These are phyloP conservation scores for Corylus avellana DNA, from an alignment of 306 rosid genomes.

Conservation along the genomic window DNA sequence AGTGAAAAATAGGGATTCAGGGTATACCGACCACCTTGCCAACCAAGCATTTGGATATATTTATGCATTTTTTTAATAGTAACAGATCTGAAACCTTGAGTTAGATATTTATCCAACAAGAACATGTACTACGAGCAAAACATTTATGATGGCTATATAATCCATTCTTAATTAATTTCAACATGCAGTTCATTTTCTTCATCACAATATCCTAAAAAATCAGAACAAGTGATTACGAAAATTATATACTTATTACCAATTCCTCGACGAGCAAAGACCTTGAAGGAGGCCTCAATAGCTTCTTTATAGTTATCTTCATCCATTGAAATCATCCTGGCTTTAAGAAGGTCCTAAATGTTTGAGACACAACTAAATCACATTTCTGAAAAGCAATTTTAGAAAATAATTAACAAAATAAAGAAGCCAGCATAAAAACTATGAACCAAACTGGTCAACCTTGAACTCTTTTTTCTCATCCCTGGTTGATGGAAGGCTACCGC, in stretches of 20 bases:
- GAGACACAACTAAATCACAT: conserved; percentile 27
- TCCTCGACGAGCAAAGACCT: conserved; percentile 90
- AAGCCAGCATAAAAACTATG: conserved; percentile 26
- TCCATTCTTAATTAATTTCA: background rate
- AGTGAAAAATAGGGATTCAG: background rate
- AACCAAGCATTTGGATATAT: background rate
- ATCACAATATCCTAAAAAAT: background rate
- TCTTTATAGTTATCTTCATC: conserved; percentile 98
- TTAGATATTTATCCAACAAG: background rate
- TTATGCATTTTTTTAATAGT: background rate
- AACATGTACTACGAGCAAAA: background rate
- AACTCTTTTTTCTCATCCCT: conserved; percentile 90
- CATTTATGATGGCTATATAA: background rate
- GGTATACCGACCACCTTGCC: background rate
- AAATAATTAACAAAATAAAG: conserved; percentile 9
- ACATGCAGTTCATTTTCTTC: background rate
- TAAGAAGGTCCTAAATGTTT: conserved; percentile 72
- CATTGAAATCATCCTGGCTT: conserved; percentile 62
- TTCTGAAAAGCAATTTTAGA: conserved; percentile 21
- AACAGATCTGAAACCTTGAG: background rate
- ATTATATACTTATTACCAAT: conserved; percentile 52
- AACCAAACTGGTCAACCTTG: conserved; percentile 61
- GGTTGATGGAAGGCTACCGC: conserved; percentile 75
- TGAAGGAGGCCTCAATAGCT: conserved; percentile 90
- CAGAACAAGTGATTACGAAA: background rate